These are phyloP conservation scores for Fusarium domesticum DNA, from an alignment of 2,329 filamentous ascomycete species.

Conservation along the genomic window DNA sequence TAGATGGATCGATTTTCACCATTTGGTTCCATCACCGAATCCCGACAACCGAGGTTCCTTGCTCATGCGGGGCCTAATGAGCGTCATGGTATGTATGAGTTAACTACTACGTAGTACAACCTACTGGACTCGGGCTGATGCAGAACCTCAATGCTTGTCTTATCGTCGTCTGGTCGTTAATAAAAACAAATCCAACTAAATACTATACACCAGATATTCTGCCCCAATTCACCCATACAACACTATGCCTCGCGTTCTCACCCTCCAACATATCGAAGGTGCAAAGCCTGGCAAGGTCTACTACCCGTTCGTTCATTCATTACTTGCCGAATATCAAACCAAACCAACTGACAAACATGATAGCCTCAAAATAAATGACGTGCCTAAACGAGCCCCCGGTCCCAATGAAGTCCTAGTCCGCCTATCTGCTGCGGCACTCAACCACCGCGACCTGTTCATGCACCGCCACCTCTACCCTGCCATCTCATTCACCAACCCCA, in stretches of 20 bases:
- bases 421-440: slow-evolving; percentile 77
- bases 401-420: slow-evolving; percentile 70
- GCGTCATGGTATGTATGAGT: no score
- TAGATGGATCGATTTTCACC: no score
- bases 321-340: not conserved
- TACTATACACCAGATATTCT: not conserved
- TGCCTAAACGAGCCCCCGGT: slow-evolving; percentile 61
- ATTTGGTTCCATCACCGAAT: no score
- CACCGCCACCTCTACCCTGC: slow-evolving; percentile 88
- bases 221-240: not conserved
- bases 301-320: slow-evolving; percentile 58
- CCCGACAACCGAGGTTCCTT: no score
- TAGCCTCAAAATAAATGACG: slow-evolving; percentile 55
- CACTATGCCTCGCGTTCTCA: slow-evolving; percentile 55
- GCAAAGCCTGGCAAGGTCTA: slow-evolving; percentile 85
- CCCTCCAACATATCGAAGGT: slow-evolving; percentile 65
- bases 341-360: slow-evolving; percentile 5
- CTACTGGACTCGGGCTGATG: no score
- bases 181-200: not conserved
- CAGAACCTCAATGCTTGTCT: no score
- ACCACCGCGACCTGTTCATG: slow-evolving; percentile 94
- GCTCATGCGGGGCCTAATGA: no score
- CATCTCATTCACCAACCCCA: slow-evolving; percentile 72
- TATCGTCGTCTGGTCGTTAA: no score
- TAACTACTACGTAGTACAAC: no score